phyloP scores from a whole-genome alignment of 192 early-diverging fungal species.

The Backusella luteola region DNA sequence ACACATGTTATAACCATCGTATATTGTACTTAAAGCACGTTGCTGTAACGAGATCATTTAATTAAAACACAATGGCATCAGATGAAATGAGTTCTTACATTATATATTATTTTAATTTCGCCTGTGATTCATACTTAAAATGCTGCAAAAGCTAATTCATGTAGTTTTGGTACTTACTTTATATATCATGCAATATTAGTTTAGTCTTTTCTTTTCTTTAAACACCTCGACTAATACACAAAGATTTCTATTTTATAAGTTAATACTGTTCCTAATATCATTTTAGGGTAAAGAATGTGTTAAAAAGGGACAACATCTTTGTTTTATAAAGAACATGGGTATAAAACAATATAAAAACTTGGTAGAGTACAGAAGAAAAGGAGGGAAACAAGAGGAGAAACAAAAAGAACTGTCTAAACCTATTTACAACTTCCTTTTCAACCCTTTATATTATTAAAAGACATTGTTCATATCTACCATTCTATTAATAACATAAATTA shows the following conservation, averaged over 20 bases:
- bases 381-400: slow-evolving; percentile 7
- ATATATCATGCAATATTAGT: not conserved
- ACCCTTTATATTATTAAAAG: slow-evolving; percentile 1
- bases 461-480: not conserved
- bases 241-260: not conserved
- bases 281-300: slow-evolving; percentile 2
- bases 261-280: not conserved
- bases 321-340: slow-evolving; percentile 3
- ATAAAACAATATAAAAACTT: not conserved
- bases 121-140: not conserved
- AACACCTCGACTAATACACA: not conserved
- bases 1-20: not conserved
- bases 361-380: not conserved
- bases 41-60: slow-evolving; percentile 2
- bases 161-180: not conserved
- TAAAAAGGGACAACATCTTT: slow-evolving; percentile 5
- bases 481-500: slow-evolving; percentile 1
- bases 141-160: not conserved
- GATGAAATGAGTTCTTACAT: not conserved
- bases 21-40: not conserved
- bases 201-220: not conserved
- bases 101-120: not conserved
- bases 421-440: not conserved
- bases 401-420: not conserved
- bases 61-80: not conserved